Evolutionary conservation across 2,329 filamentous ascomycete genomes (phyloP).

Genomic region (Neurospora sp.): DNA sequence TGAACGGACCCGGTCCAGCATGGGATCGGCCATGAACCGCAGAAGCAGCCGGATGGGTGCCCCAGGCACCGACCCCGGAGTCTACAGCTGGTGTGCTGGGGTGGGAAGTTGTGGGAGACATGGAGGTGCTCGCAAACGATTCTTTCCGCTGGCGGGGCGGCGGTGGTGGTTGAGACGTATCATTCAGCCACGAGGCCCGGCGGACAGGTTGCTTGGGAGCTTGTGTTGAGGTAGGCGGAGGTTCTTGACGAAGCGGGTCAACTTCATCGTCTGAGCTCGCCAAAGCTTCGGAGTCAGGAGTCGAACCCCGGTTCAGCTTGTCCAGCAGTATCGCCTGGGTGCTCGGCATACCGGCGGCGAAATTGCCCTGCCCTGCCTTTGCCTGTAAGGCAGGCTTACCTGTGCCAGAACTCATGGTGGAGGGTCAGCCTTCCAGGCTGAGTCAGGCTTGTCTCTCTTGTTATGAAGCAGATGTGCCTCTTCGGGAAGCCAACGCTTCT

Average conservation of each 20-base stretch:
- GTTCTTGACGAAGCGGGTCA: constrained; percentile 53
- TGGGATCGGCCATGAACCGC: constrained; percentile 38
- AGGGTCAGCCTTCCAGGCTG: constrained; percentile 4
- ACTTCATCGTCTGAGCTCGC: constrained; percentile 91
- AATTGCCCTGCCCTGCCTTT: constrained; percentile 40
- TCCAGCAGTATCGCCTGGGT: constrained; percentile 61
- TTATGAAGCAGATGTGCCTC: not conserved
- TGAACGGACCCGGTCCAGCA: constrained; percentile 40
- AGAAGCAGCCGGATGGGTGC: constrained; percentile 39
- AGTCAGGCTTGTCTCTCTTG: not conserved
- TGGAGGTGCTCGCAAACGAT: constrained; percentile 66
- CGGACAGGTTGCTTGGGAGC: constrained; percentile 52
- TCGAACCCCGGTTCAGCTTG: constrained; percentile 73
- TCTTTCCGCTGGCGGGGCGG: constrained; percentile 59
- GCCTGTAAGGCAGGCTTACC: constrained; percentile 39
- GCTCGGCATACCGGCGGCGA: constrained; percentile 38
- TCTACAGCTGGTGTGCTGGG: constrained; percentile 72
- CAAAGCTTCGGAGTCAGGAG: constrained; percentile 87
- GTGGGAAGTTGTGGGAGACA: constrained; percentile 72
- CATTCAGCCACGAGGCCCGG: constrained; percentile 78
- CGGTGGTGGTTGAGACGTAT: constrained; percentile 51
- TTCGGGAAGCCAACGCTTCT: not conserved
- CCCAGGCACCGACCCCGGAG: constrained; percentile 42
- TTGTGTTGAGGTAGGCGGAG: constrained; percentile 35
- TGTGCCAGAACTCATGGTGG: constrained; percentile 41